Conservation (phyloP, 225 moss, liverwort and hornwort genomes). For the Pseudoscleropodium purum region DNA sequence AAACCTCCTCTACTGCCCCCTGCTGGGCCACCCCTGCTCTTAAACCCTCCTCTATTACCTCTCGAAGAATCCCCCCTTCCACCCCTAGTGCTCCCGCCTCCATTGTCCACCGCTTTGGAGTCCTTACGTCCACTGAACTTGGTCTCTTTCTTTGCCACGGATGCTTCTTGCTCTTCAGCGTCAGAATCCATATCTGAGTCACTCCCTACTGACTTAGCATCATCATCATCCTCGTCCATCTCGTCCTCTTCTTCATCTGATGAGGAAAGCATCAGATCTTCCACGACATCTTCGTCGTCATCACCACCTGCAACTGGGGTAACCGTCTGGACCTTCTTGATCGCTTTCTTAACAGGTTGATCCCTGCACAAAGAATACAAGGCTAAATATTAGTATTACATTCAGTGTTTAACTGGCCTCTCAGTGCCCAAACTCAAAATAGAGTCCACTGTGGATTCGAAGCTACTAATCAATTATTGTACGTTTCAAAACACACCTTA, state of each 20-base stretch:
- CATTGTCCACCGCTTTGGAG: neutral
- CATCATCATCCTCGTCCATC: slow-evolving; percentile 11
- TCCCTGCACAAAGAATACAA: slow-evolving; percentile 13
- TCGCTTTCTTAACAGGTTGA: slow-evolving; percentile 16
- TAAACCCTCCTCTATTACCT: slow-evolving; percentile 19
- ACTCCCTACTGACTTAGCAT: neutral
- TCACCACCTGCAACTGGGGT: slow-evolving; percentile 12
- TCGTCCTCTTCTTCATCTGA: slow-evolving; percentile 54
- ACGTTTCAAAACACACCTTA: neutral
- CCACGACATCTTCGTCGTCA: slow-evolving; percentile 59
- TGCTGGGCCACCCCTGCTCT: slow-evolving; percentile 5
- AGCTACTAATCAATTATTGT: neutral
- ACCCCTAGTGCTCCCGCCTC: neutral
- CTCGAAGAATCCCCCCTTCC: neutral
- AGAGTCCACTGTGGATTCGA: neutral
- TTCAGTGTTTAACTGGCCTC: neutral
- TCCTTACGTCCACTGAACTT: neutral
- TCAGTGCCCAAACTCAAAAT: neutral
- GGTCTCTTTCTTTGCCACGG: neutral
- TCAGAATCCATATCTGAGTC: slow-evolving; percentile 24
- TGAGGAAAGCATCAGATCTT: slow-evolving; percentile 65
- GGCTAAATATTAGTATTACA: neutral
- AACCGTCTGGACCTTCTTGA: slow-evolving; percentile 4
- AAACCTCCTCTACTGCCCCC: slow-evolving; percentile 16
- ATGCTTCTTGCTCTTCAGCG: neutral